phyloP scores from a whole-genome alignment of 2,329 filamentous ascomycete genomes.

The Chrysosporium queenslandicum region DNA sequence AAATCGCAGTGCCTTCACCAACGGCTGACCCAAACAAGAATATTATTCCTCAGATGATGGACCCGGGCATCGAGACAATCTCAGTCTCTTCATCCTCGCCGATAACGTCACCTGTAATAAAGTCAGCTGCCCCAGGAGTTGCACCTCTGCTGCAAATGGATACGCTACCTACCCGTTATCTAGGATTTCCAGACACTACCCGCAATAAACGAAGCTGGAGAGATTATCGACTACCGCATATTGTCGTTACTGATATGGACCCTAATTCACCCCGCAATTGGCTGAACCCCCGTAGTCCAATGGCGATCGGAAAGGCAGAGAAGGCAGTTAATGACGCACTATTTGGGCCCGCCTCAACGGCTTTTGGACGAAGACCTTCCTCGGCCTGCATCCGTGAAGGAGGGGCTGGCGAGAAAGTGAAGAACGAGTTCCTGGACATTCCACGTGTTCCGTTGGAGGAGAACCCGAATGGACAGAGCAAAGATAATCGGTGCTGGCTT shows the following conservation, averaged over 20 bases:
- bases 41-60: background rate
- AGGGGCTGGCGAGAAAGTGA: background rate
- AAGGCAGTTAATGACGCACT: slow-evolving; percentile 9
- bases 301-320: slow-evolving; percentile 11
- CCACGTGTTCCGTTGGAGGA: slow-evolving; percentile 3
- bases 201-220: slow-evolving; percentile 6
- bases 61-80: background rate
- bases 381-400: background rate
- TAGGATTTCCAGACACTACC: slow-evolving; percentile 12
- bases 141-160: background rate
- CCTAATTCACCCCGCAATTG: slow-evolving; percentile 12
- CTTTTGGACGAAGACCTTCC: background rate
- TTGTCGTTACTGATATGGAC: slow-evolving; percentile 16
- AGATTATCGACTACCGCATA: slow-evolving; percentile 12
- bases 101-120: background rate
- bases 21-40: background rate
- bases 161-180: slow-evolving; percentile 19
- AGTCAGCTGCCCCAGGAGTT: background rate
- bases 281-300: slow-evolving; percentile 4
- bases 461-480: background rate
- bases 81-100: background rate
- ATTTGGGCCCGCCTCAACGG: slow-evolving; percentile 9
- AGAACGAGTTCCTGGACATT: background rate
- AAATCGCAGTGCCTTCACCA: background rate
- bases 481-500: background rate